Evolutionary conservation across 306 rosid genomes (phyloP).

Genomic region (Argentina anserina): DNA sequence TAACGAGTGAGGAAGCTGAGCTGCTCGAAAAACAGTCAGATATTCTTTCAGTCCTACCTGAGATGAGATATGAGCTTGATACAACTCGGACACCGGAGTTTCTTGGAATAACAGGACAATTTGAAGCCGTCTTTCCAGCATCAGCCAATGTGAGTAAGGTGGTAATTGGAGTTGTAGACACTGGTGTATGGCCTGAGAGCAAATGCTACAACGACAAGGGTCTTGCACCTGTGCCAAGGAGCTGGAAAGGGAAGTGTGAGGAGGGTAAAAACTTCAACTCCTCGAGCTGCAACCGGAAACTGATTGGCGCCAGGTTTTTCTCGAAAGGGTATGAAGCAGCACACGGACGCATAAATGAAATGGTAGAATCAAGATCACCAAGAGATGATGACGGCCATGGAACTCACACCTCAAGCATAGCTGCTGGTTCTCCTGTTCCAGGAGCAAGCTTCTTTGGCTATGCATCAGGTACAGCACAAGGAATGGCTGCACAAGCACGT

Average conservation of each 20-base stretch:
- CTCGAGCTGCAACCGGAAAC: conserved; percentile 59
- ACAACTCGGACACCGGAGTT: conserved; percentile 73
- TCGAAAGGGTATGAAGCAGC: conserved; percentile 48
- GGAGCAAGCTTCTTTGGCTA: conserved; percentile 64
- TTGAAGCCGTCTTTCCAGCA: conserved; percentile 8
- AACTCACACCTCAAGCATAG: conserved; percentile 68
- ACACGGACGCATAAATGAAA: conserved; percentile 37
- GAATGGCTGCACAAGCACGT: conserved; percentile 67
- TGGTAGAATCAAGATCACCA: conserved; percentile 53
- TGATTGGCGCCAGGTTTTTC: conserved; percentile 65
- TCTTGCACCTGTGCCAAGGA: conserved; percentile 50
- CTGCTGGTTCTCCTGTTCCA: conserved; percentile 55
- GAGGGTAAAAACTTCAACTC: conserved; percentile 44
- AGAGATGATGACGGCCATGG: conserved; percentile 75
- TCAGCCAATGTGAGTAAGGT: conserved; percentile 35
- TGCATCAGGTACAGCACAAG: conserved; percentile 65
- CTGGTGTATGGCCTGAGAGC: conserved; percentile 68
- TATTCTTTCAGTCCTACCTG: conserved; percentile 50
- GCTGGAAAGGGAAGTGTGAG: conserved; percentile 73
- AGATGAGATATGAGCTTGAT: conserved; percentile 54
- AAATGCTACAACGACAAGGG: conserved; percentile 49
- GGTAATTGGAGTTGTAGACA: conserved; percentile 58
- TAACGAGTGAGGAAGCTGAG: conserved; percentile 58
- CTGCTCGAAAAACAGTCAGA: conserved; percentile 47
- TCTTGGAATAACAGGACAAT: conserved; percentile 48